Evolutionary conservation across 1,284 basidiomycete species (phyloP), one percentile per base, ranked within the genome.

Genomic region (Mixia osmundae): DNA sequence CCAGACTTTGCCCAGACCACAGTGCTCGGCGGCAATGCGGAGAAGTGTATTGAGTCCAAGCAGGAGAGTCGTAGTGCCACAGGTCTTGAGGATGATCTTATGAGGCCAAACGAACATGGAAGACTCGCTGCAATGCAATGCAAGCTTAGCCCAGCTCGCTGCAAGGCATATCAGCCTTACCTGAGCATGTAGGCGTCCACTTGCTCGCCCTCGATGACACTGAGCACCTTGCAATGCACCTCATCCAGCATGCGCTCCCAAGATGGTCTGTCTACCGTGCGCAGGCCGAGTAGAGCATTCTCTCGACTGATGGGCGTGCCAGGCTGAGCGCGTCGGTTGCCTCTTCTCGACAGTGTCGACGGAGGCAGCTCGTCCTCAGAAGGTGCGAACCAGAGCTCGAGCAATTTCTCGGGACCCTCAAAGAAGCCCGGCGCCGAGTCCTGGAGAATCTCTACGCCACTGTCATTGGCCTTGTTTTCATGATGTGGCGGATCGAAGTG

Each of bases 231-330:
- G 67, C 91, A 99, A 57, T 79, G 75, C 55, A 99, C 91, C 46
- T 91, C 77, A 59, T 77, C 74, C 41, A 99, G 71, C 85, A 97
- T 94, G 43, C 78, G 75, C 61, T 95, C 85, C 91, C 91, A 99
- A 12, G 77, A 63, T 14, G 63, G 58, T 40, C 72, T 65, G 45
- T 71, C 66, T 30, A 97, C 74, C 49, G 65, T 69, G 40, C 85
- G 65, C 35, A 95, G 64, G 15, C 89, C 89, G 25, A 43, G 50
- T 48, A 51, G 54, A 9, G 47, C 45, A n/a, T n/a, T n/a, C n/a
- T n/a, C n/a, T n/a, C n/a, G n/a, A n/a, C n/a, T n/a, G n/a, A n/a
- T n/a, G 12, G 46, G 39, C 10, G 46, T 44, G 24, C 41, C 31
- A 26, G 25, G 25, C 25, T n/a, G 10, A 10, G n/a, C n/a, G n/a